Evolutionary conservation across 352 stramenopile species (phyloP).

Genomic region (Phytophthora idaei): DNA sequence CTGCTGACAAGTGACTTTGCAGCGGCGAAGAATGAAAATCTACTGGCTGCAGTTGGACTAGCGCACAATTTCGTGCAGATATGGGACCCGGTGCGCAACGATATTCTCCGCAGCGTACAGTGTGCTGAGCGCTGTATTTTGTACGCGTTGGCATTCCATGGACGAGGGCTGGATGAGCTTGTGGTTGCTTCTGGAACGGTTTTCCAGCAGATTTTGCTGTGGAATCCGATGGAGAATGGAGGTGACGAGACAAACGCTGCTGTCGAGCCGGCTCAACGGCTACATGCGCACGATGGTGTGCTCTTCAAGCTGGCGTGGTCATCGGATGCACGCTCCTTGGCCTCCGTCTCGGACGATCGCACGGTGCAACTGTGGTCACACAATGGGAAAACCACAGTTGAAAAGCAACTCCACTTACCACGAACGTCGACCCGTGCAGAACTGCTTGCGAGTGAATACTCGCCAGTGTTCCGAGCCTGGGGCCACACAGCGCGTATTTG

Average conservation of each 20-base stretch:
- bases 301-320: slow-evolving; percentile 89
- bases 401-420: slow-evolving; percentile 13
- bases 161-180: slow-evolving; percentile 58
- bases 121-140: slow-evolving; percentile 85
- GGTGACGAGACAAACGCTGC: slow-evolving; percentile 15
- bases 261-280: slow-evolving; percentile 51
- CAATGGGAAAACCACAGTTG: slow-evolving; percentile 13
- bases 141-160: slow-evolving; percentile 82
- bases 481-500: slow-evolving; percentile 85
- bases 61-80: slow-evolving; percentile 88
- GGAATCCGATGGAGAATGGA: slow-evolving; percentile 48
- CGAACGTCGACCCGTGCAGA: slow-evolving; percentile 11
- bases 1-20: slow-evolving; percentile 48
- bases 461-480: slow-evolving; percentile 74
- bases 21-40: slow-evolving; percentile 21
- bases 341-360: slow-evolving; percentile 87
- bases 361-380: slow-evolving; percentile 86
- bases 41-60: slow-evolving; percentile 65
- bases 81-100: slow-evolving; percentile 54
- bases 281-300: slow-evolving; percentile 85
- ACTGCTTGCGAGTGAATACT: slow-evolving; percentile 39
- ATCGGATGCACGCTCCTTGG: slow-evolving; percentile 59
- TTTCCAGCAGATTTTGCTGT: slow-evolving; percentile 88
- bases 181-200: slow-evolving; percentile 84
- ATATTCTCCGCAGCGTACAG: slow-evolving; percentile 60